phyloP scores from a whole-genome alignment of 768 basidiomycete species.

The Collybia mongolica region DNA sequence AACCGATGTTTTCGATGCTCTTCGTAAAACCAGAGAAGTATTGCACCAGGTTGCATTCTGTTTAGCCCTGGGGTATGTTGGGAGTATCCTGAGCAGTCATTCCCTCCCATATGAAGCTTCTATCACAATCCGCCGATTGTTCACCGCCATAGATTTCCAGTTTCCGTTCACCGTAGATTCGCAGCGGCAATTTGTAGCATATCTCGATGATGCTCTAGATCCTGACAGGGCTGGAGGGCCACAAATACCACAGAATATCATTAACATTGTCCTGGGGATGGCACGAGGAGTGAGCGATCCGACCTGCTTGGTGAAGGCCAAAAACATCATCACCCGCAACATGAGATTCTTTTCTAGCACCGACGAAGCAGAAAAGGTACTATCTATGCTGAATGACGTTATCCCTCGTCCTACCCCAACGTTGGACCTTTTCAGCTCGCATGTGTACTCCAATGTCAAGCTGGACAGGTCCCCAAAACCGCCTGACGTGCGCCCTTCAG shows the following conservation, averaged over 20 bases:
- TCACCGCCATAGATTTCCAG: conserved; percentile 26
- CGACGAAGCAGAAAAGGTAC: conserved; percentile 22
- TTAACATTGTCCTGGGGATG: conserved; percentile 28
- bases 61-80: conserved; percentile 27
- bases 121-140: conserved; percentile 35
- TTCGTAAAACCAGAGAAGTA: conserved; percentile 21
- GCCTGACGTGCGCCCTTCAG: background rate
- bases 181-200: conserved; percentile 24
- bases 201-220: conserved; percentile 29
- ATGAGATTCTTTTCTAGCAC: conserved; percentile 20
- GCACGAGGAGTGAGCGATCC: conserved; percentile 25
- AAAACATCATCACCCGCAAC: conserved; percentile 23
- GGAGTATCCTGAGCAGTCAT: conserved; percentile 16
- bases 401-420: conserved; percentile 17
- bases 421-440: conserved; percentile 29
- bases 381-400: conserved; percentile 17
- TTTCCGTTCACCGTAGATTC: conserved; percentile 17
- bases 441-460: conserved; percentile 32
- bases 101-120: conserved; percentile 33
- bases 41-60: conserved; percentile 30
- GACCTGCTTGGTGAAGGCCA: conserved; percentile 25
- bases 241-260: conserved; percentile 26
- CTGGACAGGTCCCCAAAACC: conserved; percentile 7
- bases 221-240: conserved; percentile 15
- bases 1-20: conserved; percentile 16